These are phyloP conservation scores for Phascolomyces articulosus DNA, from an alignment of 371 early-diverging fungal genomes.

Conservation along the genomic window DNA sequence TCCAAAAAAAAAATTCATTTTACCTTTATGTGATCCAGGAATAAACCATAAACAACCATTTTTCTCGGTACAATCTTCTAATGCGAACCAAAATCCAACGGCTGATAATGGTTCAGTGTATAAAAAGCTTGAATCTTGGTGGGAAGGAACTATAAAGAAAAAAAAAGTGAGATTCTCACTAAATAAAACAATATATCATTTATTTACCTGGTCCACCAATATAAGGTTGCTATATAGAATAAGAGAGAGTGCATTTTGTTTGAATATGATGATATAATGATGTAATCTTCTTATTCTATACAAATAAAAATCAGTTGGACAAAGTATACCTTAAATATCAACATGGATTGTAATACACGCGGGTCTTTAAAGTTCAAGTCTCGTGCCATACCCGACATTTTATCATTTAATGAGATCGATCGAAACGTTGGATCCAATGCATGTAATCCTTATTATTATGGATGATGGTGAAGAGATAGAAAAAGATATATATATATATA, in stretches of 20 bases:
- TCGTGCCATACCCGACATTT: slow-evolving; percentile 59
- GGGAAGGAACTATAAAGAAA: slow-evolving; percentile 61
- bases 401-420: slow-evolving; percentile 59
- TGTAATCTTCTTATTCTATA: too few species aligned
- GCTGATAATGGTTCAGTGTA: slow-evolving; percentile 88
- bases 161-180: slow-evolving; percentile 2
- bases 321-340: slow-evolving; percentile 77
- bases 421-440: slow-evolving; percentile 75
- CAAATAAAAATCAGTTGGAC: too few species aligned
- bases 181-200: neutral
- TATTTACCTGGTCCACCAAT: slow-evolving; percentile 74
- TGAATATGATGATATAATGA: neutral
- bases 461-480: neutral
- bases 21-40: slow-evolving; percentile 86
- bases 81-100: slow-evolving; percentile 91
- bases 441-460: slow-evolving; percentile 64
- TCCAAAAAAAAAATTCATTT: neutral
- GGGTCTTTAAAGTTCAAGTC: slow-evolving; percentile 75
- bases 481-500: too few species aligned
- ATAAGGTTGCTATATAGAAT: slow-evolving; percentile 58
- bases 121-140: slow-evolving; percentile 92
- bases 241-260: neutral
- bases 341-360: slow-evolving; percentile 87
- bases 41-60: slow-evolving; percentile 91
- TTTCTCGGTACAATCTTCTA: slow-evolving; percentile 87